Evolutionary conservation across 2,329 filamentous ascomycete genomes (phyloP).

Genomic region (Xylariaceae sp.): DNA sequence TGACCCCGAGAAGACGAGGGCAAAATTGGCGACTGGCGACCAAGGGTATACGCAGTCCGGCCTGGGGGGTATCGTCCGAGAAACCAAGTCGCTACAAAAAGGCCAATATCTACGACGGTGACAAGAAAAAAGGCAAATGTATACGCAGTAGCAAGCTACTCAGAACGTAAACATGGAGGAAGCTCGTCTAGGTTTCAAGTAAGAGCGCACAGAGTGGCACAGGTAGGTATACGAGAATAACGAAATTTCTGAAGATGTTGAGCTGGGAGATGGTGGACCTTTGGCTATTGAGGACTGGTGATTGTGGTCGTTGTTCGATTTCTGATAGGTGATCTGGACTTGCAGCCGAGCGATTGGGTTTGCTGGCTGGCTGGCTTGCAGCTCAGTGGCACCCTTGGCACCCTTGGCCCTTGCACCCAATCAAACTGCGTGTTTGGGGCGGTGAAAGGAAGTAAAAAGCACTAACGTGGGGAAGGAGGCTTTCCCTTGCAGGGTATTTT

Average conservation of each 20-base stretch:
- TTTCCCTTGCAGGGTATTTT: no score
- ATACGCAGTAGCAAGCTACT: background rate
- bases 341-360: slow-evolving; percentile 7
- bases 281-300: slow-evolving; percentile 1
- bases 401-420: slow-evolving; percentile 16
- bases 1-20: background rate
- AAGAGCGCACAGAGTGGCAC: background rate
- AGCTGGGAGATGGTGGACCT: slow-evolving; percentile 20
- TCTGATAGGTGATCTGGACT: slow-evolving; percentile 22
- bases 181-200: background rate
- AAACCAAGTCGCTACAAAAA: background rate
- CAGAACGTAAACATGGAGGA: background rate
- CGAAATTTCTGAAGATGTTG: slow-evolving; percentile 21
- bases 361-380: slow-evolving; percentile 19
- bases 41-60: background rate
- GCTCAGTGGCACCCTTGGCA: slow-evolving; percentile 19
- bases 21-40: background rate
- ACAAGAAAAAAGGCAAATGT: no score
- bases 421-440: slow-evolving; percentile 15
- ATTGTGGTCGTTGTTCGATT: slow-evolving; percentile 9
- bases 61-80: background rate
- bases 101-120: slow-evolving; percentile 1
- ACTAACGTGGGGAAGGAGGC: slow-evolving; percentile 1
- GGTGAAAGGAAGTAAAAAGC: slow-evolving; percentile 23
- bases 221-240: slow-evolving; percentile 7